Percentiles rank a stretch among this genome's conserved stretches.
These are phyloP conservation scores for Tuber microsphaerosporum DNA, from an alignment of 495 filamentous ascomycete species.

Conservation along the genomic window DNA sequence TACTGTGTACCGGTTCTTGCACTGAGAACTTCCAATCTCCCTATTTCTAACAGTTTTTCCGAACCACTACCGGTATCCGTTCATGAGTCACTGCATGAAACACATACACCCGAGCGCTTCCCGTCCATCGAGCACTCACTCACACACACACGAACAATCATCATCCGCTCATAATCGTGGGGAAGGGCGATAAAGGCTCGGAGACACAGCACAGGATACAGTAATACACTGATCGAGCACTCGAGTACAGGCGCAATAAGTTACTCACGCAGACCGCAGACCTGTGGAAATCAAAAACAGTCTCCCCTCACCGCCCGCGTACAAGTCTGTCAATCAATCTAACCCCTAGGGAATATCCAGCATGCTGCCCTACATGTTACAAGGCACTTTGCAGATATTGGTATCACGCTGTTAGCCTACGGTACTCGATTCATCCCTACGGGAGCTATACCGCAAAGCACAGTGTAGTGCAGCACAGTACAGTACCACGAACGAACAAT, in stretches of 20 bases:
- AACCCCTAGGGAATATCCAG: not conserved
- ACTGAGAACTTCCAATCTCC: not conserved
- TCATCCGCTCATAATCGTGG: not conserved
- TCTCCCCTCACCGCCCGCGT: not conserved
- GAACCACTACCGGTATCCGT: not conserved
- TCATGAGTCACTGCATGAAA: not conserved
- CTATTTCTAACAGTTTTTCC: not conserved
- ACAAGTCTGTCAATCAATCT: not conserved
- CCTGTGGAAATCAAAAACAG: not conserved
- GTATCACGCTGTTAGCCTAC: not conserved
- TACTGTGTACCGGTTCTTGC: not conserved
- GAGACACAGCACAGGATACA: not conserved
- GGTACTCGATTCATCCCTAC: not conserved
- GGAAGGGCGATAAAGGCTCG: not conserved
- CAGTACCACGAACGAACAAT: not conserved
- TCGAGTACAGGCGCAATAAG: too few species aligned
- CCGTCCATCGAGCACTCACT: not conserved
- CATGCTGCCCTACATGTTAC: not conserved
- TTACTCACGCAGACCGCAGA: not conserved
- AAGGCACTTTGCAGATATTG: not conserved
- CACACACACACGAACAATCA: not conserved
- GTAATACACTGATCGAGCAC: not conserved
- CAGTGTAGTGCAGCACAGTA: not conserved
- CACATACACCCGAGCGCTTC: not conserved
- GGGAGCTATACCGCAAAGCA: not conserved